Conservation (phyloP, 129 eudicot species). For the Dittrichia graveolens region DNA sequence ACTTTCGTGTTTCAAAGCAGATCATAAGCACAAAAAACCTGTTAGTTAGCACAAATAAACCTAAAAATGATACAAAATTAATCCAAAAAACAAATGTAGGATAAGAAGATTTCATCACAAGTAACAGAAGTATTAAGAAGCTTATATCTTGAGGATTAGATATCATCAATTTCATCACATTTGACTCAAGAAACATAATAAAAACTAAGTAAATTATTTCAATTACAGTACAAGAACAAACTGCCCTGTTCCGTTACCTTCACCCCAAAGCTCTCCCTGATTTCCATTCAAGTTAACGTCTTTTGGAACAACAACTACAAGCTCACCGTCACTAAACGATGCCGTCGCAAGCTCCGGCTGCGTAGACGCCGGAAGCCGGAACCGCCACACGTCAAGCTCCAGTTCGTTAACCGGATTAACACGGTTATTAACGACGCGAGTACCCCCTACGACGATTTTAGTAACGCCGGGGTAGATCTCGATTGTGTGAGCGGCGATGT, state of each 20-base stretch:
- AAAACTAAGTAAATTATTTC: background rate
- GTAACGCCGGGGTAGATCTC: constrained; percentile 93
- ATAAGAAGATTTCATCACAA: constrained; percentile 19
- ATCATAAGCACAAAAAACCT: background rate
- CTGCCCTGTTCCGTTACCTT: constrained; percentile 43
- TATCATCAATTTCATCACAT: constrained; percentile 27
- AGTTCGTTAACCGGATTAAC: constrained; percentile 41
- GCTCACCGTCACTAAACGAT: constrained; percentile 68
- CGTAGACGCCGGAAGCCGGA: constrained; percentile 71
- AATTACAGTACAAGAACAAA: constrained; percentile 76
- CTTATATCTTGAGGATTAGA: constrained; percentile 17
- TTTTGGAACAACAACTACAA: constrained; percentile 89
- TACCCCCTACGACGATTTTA: constrained; percentile 60
- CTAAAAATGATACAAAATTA: background rate
- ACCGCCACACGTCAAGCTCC: constrained; percentile 85
- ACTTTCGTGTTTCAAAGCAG: background rate
- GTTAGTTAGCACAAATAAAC: background rate
- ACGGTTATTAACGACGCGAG: constrained; percentile 15
- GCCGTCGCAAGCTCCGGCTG: constrained; percentile 86
- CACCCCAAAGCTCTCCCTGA: constrained; percentile 42
- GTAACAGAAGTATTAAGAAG: constrained; percentile 5
- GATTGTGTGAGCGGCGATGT: constrained; percentile 57
- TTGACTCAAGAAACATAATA: constrained; percentile 19
- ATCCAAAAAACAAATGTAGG: background rate
- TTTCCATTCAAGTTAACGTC: constrained; percentile 42